Evolutionary conservation across 768 basidiomycete genomes (phyloP).

Genomic region (Leccinum uliginosum): DNA sequence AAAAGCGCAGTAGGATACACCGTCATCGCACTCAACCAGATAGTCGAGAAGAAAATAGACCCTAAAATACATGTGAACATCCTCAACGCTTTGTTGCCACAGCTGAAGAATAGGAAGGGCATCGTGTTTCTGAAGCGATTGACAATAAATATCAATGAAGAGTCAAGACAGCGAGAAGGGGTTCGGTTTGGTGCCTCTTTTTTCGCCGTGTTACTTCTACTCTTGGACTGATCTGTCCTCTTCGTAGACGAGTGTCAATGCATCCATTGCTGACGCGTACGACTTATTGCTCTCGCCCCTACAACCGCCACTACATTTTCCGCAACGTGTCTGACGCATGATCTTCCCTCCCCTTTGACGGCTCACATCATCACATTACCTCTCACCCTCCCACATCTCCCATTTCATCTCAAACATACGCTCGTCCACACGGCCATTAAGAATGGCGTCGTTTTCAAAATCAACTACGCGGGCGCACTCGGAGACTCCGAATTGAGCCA

Average conservation of each 20-base stretch:
- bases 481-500: slow-evolving; percentile 50
- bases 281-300: slow-evolving; percentile 76
- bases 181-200: slow-evolving; percentile 61
- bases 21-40: slow-evolving; percentile 73
- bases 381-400: slow-evolving; percentile 69
- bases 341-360: slow-evolving; percentile 67
- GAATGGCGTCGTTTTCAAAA: slow-evolving; percentile 81
- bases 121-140: slow-evolving; percentile 69
- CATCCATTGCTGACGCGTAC: slow-evolving; percentile 56
- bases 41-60: slow-evolving; percentile 67
- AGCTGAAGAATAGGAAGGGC: slow-evolving; percentile 53
- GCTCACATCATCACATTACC: slow-evolving; percentile 80
- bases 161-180: slow-evolving; percentile 89
- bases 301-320: slow-evolving; percentile 71
- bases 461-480: slow-evolving; percentile 71
- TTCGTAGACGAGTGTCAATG: slow-evolving; percentile 68
- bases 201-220: background rate
- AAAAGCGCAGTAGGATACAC: slow-evolving; percentile 74
- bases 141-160: slow-evolving; percentile 75
- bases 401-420: slow-evolving; percentile 81
- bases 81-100: slow-evolving; percentile 54
- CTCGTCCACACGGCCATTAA: slow-evolving; percentile 75
- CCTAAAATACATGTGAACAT: slow-evolving; percentile 64
- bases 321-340: slow-evolving; percentile 78
- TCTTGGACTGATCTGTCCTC: background rate